Base-by-base conservation (phyloP, 78 protist species). In the Creolimax fragrantissima region DNA sequence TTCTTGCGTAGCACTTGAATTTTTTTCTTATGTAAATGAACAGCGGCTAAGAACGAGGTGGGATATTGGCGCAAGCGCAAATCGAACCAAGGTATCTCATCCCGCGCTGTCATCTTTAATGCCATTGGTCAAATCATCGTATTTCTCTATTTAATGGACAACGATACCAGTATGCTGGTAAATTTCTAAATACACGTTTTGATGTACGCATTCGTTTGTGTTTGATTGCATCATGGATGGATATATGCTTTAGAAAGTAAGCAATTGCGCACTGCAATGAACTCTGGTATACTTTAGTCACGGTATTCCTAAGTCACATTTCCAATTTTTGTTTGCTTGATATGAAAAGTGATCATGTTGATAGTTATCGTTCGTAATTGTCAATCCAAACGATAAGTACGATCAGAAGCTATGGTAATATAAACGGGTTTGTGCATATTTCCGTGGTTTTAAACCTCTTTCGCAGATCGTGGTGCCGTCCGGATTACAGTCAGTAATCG, bases 101-200 rank as follows among this genome's bases (percentile, higher is more conserved):
- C 95, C 32, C 86, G 97, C 41, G 44, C 98, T 2, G 37, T 97
- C 42, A 5, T 93, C 67, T 44, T 92, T 41, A 90, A 92, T 44
- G 7, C 84, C 7, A 58, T 84, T 39, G 90, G 44, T 45, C 92
- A 90, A 91, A 42, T 95, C 47, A 42, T 97, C 85, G 96, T 97
- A 74, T 94, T 98, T 90, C 94, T 98, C 44, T 98, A 98, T 91
- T 94, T 98, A 5, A 32, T 96, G 45, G 99, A 98, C 91, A 93
- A 93, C 74, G 98, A 97, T 43, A 45, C 42, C 7, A 2, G 5
- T 96, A 99, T 3, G 81, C 35, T 98, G 91, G 92, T 98, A 42
- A 41, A 24, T 93, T 36, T 17, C 88, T 32, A 84, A 17, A 32
- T 84, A 5, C 11, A 11, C 11, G 74, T 47, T 7, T 47, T 7